Evolutionary conservation across 768 basidiomycete genomes (phyloP), one percentile per base, ranked within the genome.

Genomic region (Rhizopogon sp.): DNA sequence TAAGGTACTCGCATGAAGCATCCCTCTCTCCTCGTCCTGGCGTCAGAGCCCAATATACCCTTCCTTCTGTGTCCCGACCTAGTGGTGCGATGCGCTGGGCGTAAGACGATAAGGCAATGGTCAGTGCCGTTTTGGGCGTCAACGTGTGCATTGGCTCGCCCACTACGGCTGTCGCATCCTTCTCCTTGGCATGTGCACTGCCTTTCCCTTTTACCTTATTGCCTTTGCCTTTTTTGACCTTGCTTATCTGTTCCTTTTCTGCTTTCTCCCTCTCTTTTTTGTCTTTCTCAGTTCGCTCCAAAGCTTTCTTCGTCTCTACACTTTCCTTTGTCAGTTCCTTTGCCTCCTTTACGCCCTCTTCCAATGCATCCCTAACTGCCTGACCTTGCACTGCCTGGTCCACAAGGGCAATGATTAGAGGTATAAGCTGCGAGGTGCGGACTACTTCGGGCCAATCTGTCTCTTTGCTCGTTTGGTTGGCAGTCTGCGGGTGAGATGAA

Each of bases 41-140:
- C 0, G 82, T 80, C 28, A 88, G 70, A 9, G 79, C 80, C 74
- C 84, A 90, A 64, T 88, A 93, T 17, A 75, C 61, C 17, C 88
- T 79, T 10, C 87, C 86, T 6, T 85, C 86, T 13, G 66, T 56
- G 62, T 92, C 90, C 28, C 69, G 74, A n/a, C 90, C 90, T n/a
- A 90, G 72, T 1, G 81, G 74, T 6, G 70, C 66, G 59, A 84
- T 82, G 16, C 90, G 83, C 3, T 79, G 72, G 3, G 78, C 64
- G 58, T 72, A 79, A 7, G 74, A 72, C 3, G 74, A 71, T 28
- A 67, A 62, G 3, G 76, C 69, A 14, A 88, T 67, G 54, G 79
- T 81, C n/a, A 78, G 64, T 0, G 80, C 79, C 3, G 35, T 49
- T 14, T 49, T 33, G 20, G 56, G 78, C 75, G 33, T 90, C 85